Conservation (phyloP, 495 filamentous ascomycete species). For the Neurospora sp. region DNA sequence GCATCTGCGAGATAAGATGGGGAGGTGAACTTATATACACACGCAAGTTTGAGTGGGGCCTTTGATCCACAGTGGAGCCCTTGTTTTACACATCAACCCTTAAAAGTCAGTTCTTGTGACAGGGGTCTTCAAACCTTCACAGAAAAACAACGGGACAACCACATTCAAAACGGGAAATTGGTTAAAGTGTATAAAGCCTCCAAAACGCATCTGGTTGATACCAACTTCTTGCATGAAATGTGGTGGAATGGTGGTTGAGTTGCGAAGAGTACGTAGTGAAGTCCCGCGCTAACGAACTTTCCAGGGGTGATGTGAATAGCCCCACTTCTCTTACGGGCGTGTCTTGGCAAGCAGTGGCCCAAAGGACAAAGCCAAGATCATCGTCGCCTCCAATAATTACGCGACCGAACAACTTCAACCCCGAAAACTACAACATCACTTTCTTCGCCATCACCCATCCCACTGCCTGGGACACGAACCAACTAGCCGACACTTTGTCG, state of each 20-base stretch:
- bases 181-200: too few relatives aligned
- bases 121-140: too few relatives aligned
- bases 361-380: neutral
- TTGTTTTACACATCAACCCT: too few relatives aligned
- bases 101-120: too few relatives aligned
- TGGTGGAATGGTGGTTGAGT: too few relatives aligned
- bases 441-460: neutral
- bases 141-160: too few relatives aligned
- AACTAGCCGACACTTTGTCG: neutral
- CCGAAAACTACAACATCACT: neutral
- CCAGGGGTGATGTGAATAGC: too few relatives aligned
- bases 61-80: neutral
- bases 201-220: too few relatives aligned
- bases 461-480: neutral
- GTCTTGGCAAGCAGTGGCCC: neutral
- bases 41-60: neutral
- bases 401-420: neutral
- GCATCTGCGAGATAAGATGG: neutral
- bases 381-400: neutral
- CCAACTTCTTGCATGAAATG: too few relatives aligned
- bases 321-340: neutral
- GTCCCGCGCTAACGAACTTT: too few relatives aligned
- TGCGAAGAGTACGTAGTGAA: too few relatives aligned
- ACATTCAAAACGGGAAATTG: too few relatives aligned
- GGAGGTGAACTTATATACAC: neutral